phyloP scores from a whole-genome alignment of 2,329 filamentous ascomycete species.

The Cryphonectria parasitica region DNA sequence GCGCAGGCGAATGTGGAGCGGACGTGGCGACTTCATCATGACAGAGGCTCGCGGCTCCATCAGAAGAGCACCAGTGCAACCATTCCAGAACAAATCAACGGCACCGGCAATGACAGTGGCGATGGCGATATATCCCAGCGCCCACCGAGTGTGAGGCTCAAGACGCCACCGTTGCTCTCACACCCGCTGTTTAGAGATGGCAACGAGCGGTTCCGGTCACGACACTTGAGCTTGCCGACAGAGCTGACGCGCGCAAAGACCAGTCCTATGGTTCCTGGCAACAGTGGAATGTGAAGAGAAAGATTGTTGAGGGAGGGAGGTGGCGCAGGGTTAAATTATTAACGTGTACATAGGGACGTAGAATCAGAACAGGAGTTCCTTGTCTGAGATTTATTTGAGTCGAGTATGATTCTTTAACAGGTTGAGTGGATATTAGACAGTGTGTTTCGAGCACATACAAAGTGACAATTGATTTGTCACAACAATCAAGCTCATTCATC shows the following conservation, averaged over 20 bases:
- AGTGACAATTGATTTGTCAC: no score
- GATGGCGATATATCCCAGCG: conserved; percentile 5
- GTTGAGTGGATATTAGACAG: neutral
- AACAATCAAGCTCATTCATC: no score
- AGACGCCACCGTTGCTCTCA: conserved; percentile 26
- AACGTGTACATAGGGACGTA: neutral
- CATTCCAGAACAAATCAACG: neutral
- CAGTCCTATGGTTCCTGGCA: neutral
- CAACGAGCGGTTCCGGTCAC: neutral
- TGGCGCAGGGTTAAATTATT: neutral
- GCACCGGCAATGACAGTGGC: neutral
- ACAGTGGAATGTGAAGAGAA: neutral
- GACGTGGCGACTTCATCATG: conserved; percentile 19
- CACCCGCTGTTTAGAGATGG: conserved; percentile 24
- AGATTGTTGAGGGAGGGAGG: no score
- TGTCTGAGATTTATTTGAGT: neutral
- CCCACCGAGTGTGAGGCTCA: conserved; percentile 17
- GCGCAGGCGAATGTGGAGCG: conserved; percentile 23
- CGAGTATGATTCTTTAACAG: neutral
- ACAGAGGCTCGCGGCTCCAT: conserved; percentile 9
- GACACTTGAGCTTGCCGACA: conserved; percentile 23
- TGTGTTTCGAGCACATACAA: neutral
- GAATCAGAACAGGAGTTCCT: neutral
- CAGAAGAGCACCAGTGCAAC: neutral
- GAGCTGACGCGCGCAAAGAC: conserved; percentile 17